phyloP scores from a whole-genome alignment of 176 grass and related monocot species.

The Puccinellia tenuiflora region DNA sequence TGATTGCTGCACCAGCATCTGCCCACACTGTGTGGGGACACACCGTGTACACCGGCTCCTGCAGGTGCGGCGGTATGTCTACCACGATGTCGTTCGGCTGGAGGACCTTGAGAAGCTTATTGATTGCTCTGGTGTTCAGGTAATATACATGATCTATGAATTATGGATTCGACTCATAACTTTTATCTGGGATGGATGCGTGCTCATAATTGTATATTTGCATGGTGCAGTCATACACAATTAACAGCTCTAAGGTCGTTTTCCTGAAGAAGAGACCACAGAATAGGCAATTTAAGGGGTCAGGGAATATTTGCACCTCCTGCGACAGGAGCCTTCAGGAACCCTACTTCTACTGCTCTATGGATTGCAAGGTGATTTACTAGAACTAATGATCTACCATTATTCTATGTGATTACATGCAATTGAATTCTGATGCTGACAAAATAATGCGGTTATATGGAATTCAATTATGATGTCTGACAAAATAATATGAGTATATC shows the following conservation, averaged over 20 bases:
- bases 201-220: slow-evolving; percentile 28
- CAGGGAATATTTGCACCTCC: slow-evolving; percentile 91
- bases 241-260: slow-evolving; percentile 97
- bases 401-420: background rate
- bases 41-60: slow-evolving; percentile 83
- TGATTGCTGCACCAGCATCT: slow-evolving; percentile 96
- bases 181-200: slow-evolving; percentile 25
- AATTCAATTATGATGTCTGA: background rate
- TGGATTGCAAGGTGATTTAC: slow-evolving; percentile 86
- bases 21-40: slow-evolving; percentile 73
- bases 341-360: slow-evolving; percentile 88
- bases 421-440: background rate
- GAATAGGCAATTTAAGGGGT: slow-evolving; percentile 93
- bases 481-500: background rate
- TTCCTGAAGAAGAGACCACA: slow-evolving; percentile 98
- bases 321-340: slow-evolving; percentile 96
- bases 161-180: background rate
- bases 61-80: slow-evolving; percentile 88
- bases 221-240: slow-evolving; percentile 83
- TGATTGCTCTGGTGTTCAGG: slow-evolving; percentile 92
- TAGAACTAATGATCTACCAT: slow-evolving; percentile 3
- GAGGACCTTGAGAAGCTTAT: slow-evolving; percentile 95
- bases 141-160: slow-evolving; percentile 29
- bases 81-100: slow-evolving; percentile 81
- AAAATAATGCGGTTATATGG: background rate